Evolutionary conservation across 176 grass and related monocot species (phyloP).

Genomic region (Oryza meyeriana): DNA sequence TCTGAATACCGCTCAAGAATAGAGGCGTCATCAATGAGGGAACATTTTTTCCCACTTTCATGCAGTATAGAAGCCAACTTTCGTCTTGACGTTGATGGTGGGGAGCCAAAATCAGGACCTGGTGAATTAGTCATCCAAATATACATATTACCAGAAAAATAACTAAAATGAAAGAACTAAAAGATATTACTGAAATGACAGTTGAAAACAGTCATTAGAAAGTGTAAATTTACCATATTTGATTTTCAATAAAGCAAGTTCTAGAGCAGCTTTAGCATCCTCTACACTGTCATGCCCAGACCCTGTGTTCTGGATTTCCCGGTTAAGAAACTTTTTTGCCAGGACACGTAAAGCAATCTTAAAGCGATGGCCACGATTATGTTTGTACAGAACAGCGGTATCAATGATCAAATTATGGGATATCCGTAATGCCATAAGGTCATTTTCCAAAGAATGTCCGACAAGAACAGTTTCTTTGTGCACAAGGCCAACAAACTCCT

Average conservation of each 20-base stretch:
- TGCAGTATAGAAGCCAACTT: constrained; percentile 69
- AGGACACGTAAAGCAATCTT: constrained; percentile 91
- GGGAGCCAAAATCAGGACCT: constrained; percentile 95
- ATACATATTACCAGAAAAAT: constrained; percentile 1
- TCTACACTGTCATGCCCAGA: constrained; percentile 89
- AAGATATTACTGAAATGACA: not conserved
- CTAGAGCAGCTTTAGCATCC: constrained; percentile 89
- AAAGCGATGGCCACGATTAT: constrained; percentile 48
- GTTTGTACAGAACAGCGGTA: constrained; percentile 81
- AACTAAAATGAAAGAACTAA: constrained; percentile 2
- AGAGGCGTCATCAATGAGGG: constrained; percentile 68
- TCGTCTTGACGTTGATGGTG: constrained; percentile 40
- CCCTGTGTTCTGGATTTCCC: constrained; percentile 63
- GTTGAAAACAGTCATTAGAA: constrained; percentile 1
- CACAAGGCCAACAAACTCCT: constrained; percentile 70
- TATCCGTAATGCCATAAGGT: constrained; percentile 73
- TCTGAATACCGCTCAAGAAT: constrained; percentile 79
- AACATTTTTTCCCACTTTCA: constrained; percentile 68
- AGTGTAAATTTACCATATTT: constrained; percentile 55
- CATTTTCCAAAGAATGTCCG: constrained; percentile 97
- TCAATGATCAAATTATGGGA: constrained; percentile 83
- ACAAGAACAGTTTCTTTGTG: constrained; percentile 93
- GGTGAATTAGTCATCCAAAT: constrained; percentile 36
- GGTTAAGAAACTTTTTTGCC: constrained; percentile 62
- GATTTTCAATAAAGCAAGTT: constrained; percentile 83